Evolutionary conservation across 768 basidiomycete genomes (phyloP).

Genomic region (Coprinopsis cinerea): DNA sequence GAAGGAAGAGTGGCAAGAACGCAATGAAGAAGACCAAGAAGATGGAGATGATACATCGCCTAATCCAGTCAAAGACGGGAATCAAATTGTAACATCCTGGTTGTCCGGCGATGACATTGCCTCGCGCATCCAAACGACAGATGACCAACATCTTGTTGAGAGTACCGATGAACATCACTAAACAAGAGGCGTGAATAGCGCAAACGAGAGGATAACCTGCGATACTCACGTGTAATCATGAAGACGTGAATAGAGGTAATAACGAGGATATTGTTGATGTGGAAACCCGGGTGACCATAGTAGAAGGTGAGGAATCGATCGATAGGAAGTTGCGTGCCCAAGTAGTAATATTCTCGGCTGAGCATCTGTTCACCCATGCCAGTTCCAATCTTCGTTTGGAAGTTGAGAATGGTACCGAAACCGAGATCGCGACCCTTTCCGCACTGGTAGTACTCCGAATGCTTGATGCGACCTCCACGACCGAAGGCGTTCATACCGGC

Average conservation of each 20-base stretch:
- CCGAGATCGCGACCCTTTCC: slow-evolving; percentile 99
- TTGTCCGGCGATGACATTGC: slow-evolving; percentile 78
- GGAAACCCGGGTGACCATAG: slow-evolving; percentile 99
- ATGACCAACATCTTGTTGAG: slow-evolving; percentile 90
- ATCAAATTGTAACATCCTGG: slow-evolving; percentile 93
- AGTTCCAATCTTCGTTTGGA: slow-evolving; percentile 99
- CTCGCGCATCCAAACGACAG: slow-evolving; percentile 77
- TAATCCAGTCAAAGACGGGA: slow-evolving; percentile 97
- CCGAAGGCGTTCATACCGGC: slow-evolving; percentile 99
- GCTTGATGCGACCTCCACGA: slow-evolving; percentile 98
- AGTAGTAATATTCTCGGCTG: slow-evolving; percentile 98
- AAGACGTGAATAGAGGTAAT: slow-evolving; percentile 97
- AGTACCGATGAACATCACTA: slow-evolving; percentile 92
- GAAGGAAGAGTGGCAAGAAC: slow-evolving; percentile 92
- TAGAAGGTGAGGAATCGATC: slow-evolving; percentile 99
- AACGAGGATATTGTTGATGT: slow-evolving; percentile 99
- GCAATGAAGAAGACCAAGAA: slow-evolving; percentile 99
- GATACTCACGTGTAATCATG: slow-evolving; percentile 90
- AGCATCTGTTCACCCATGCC: slow-evolving; percentile 99
- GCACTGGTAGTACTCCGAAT: slow-evolving; percentile 99
- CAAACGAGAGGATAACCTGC: slow-evolving; percentile 19
- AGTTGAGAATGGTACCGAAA: slow-evolving; percentile 98
- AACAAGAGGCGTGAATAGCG: slow-evolving; percentile 5
- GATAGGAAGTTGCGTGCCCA: slow-evolving; percentile 95
- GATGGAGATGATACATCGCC: slow-evolving; percentile 92